phyloP scores from a whole-genome alignment of 805 yeast genomes.

The Starmera dryadoides region DNA sequence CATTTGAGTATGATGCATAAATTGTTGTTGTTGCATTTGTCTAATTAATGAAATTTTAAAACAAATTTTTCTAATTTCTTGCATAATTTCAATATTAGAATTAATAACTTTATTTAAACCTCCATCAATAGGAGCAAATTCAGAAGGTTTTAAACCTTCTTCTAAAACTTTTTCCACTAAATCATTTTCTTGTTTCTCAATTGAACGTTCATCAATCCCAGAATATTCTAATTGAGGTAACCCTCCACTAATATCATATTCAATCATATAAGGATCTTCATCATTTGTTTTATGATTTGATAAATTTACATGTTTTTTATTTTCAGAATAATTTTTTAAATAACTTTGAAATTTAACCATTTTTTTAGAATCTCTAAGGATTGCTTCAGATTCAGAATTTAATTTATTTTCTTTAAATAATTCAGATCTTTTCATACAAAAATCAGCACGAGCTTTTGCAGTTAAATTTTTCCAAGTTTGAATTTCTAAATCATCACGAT shows the following conservation, averaged over 20 bases:
- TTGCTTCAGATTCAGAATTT: slow-evolving; percentile 63
- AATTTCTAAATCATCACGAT: slow-evolving; percentile 61
- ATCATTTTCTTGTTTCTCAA: slow-evolving; percentile 37
- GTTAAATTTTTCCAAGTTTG: slow-evolving; percentile 82
- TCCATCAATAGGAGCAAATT: slow-evolving; percentile 32
- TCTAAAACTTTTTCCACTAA: slow-evolving; percentile 31
- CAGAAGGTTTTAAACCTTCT: slow-evolving; percentile 30
- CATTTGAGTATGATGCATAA: slow-evolving; percentile 67
- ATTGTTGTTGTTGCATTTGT: slow-evolving; percentile 82
- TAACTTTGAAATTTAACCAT: slow-evolving; percentile 50
- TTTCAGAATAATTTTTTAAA: slow-evolving; percentile 22
- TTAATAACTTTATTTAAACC: slow-evolving; percentile 59
- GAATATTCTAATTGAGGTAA: slow-evolving; percentile 56
- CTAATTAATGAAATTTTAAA: slow-evolving; percentile 82
- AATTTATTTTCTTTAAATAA: slow-evolving; percentile 55
- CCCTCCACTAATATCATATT: slow-evolving; percentile 80
- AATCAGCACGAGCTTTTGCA: slow-evolving; percentile 69
- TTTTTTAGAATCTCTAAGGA: slow-evolving; percentile 53
- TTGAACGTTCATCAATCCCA: slow-evolving; percentile 43
- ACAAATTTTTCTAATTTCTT: slow-evolving; percentile 81
- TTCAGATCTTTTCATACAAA: slow-evolving; percentile 60
- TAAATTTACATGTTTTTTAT: slow-evolving; percentile 20
- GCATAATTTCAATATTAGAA: slow-evolving; percentile 71
- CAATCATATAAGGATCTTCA: slow-evolving; percentile 54
- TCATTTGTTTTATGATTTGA: slow-evolving; percentile 27